A percentile compares a stretch with the other conserved stretches of the same genome.
phyloP scores from a whole-genome alignment of 2,329 filamentous ascomycete species.

The Teratosphaeria zuluensis region DNA sequence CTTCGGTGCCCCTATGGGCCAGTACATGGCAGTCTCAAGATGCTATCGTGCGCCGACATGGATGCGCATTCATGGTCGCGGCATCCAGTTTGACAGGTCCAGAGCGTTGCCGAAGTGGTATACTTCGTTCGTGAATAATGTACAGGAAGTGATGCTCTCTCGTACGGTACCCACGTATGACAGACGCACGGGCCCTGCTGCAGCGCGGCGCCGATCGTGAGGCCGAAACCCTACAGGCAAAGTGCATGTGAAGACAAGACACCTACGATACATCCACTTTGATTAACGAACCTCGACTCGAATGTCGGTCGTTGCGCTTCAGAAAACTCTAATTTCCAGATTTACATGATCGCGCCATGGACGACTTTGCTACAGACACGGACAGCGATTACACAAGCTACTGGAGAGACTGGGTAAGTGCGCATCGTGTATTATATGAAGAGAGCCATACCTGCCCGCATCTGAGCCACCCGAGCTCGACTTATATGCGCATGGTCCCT shows the following conservation, averaged over 20 bases:
- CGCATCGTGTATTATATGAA: not conserved
- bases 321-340: not conserved
- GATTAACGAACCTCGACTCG: no score
- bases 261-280: not conserved
- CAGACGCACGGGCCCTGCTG: not conserved
- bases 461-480: not conserved
- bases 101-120: not conserved
- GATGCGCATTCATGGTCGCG: conserved; percentile 1
- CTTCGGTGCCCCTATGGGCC: conserved; percentile 76
- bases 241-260: not conserved
- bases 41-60: not conserved
- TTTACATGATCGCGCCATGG: conserved; percentile 50
- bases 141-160: not conserved
- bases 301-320: not conserved
- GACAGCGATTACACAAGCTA: conserved; percentile 99
- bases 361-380: conserved; percentile 94
- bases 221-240: not conserved
- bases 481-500: not conserved
- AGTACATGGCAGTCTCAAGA: conserved; percentile 58
- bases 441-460: not conserved
- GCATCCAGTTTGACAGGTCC: not conserved
- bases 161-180: not conserved
- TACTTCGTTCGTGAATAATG: not conserved
- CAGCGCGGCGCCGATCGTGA: not conserved
- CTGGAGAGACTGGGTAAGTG: conserved; percentile 91